These are phyloP conservation scores for Candida ponderosae DNA, from an alignment of 805 yeast species.

Conservation along the genomic window DNA sequence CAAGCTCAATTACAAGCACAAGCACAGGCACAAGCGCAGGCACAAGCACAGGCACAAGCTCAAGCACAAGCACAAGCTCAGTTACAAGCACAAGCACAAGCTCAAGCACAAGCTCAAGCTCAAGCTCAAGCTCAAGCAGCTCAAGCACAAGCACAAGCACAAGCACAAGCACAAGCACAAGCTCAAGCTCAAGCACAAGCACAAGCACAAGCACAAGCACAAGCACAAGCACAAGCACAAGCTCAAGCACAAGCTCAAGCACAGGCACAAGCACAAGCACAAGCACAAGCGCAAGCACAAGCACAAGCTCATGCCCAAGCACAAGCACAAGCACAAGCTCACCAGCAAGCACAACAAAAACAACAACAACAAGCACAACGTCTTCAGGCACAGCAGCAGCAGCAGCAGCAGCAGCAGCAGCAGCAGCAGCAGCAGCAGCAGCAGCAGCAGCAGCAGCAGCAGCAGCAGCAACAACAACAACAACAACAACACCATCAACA, in stretches of 20 bases:
- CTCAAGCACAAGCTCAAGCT: conserved; percentile 2
- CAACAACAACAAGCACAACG: neutral
- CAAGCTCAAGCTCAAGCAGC: conserved; percentile 21
- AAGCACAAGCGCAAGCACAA: conserved; percentile 14
- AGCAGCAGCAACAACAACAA: neutral
- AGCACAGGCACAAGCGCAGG: no score
- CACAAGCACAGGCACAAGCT: neutral
- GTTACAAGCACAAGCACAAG: conserved; percentile 1
- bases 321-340: neutral
- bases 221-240: no score
- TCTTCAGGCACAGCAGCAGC: neutral
- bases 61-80: neutral
- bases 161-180: conserved; percentile 17
- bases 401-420: conserved; percentile 4
- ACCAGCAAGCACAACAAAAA: neutral
- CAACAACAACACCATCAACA: neutral
- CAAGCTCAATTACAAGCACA: no score
- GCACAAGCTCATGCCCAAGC: no score
- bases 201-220: conserved; percentile 10
- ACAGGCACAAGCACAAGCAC: no score
- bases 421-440: conserved; percentile 4
- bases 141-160: conserved; percentile 19
- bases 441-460: neutral
- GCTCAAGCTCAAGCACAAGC: conserved; percentile 6
- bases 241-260: no score